These are phyloP conservation scores for Chytriomyces confervae DNA, from an alignment of 192 early-diverging fungal species.

Conservation along the genomic window DNA sequence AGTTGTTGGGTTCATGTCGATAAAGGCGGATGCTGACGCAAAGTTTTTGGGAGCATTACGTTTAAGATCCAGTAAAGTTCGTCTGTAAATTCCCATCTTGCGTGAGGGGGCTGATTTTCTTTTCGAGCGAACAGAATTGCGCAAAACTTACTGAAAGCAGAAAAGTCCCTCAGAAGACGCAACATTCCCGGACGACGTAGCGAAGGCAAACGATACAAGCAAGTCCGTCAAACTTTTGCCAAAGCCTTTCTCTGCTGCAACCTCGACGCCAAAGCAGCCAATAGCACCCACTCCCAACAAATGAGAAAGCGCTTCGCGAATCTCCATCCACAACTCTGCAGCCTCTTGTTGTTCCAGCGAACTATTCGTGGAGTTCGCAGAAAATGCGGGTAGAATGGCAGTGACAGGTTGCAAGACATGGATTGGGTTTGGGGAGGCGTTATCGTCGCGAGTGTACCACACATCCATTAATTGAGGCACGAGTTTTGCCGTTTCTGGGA, in stretches of 20 bases:
- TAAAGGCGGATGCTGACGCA: slow-evolving; percentile 7
- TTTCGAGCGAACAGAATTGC: not conserved
- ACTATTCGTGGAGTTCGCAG: not conserved
- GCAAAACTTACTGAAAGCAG: slow-evolving; percentile 35
- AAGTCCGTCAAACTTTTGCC: slow-evolving; percentile 25
- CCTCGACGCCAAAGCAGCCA: slow-evolving; percentile 19
- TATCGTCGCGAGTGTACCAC: slow-evolving; percentile 35
- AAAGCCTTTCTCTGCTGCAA: not conserved
- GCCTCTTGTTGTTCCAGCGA: slow-evolving; percentile 17
- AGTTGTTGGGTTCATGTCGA: slow-evolving; percentile 28
- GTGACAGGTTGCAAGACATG: slow-evolving; percentile 22
- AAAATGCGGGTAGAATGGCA: slow-evolving; percentile 29
- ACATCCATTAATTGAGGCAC: slow-evolving; percentile 29
- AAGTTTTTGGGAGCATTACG: slow-evolving; percentile 23
- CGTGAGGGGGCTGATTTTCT: not conserved
- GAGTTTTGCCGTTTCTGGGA: not conserved
- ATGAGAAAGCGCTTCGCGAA: not conserved
- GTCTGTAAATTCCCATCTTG: slow-evolving; percentile 9
- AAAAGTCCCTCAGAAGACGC: slow-evolving; percentile 21
- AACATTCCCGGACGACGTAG: not conserved
- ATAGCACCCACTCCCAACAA: slow-evolving; percentile 3
- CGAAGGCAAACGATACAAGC: slow-evolving; percentile 6
- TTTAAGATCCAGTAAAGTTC: slow-evolving; percentile 38
- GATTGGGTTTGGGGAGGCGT: slow-evolving; percentile 7
- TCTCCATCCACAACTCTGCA: slow-evolving; percentile 3